A percentile compares a stretch with the other conserved stretches of the same genome.
Evolutionary conservation across 352 stramenopile genomes (phyloP).

Genomic region (Phytophthora sansomeana): DNA sequence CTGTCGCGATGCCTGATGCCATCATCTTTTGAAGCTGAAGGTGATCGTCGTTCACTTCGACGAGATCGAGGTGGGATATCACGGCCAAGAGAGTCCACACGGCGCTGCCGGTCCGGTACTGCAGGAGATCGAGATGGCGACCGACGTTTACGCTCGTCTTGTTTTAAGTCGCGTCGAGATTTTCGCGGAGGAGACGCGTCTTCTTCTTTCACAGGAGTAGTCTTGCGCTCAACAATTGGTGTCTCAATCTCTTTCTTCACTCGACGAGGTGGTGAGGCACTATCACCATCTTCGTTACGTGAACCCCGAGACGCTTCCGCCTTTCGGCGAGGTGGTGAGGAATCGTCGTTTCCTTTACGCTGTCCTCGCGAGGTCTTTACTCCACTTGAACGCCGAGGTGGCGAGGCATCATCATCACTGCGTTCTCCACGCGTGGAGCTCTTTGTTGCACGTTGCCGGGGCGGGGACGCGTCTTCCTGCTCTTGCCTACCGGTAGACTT

Average conservation of each 20-base stretch:
- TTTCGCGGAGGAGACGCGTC: conserved; percentile 31
- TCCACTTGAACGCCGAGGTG: conserved; percentile 9
- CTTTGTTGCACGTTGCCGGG: conserved; percentile 3
- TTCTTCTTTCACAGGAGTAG: conserved; percentile 11
- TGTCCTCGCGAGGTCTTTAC: not conserved
- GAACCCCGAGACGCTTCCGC: not conserved
- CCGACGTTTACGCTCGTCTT: conserved; percentile 8
- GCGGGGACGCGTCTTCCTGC: conserved; percentile 29
- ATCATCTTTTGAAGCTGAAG: conserved; percentile 9
- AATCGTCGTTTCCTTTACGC: conserved; percentile 12
- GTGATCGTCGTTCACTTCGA: conserved; percentile 13
- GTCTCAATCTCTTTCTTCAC: conserved; percentile 9
- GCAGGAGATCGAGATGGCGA: conserved; percentile 15
- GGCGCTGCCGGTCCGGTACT: conserved; percentile 24
- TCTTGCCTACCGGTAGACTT: conserved; percentile 17
- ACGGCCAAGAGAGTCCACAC: conserved; percentile 42
- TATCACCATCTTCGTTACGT: conserved; percentile 13
- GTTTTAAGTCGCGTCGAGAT: conserved; percentile 22
- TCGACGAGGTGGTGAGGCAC: conserved; percentile 31
- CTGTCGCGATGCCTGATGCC: conserved; percentile 14
- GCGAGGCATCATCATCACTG: conserved; percentile 27
- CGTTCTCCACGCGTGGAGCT: conserved; percentile 2
- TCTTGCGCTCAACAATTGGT: not conserved
- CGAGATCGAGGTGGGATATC: conserved; percentile 28
- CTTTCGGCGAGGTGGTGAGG: conserved; percentile 19